Evolutionary conservation across 2,329 filamentous ascomycete genomes (phyloP).

Genomic region (Exophiala viscosa): DNA sequence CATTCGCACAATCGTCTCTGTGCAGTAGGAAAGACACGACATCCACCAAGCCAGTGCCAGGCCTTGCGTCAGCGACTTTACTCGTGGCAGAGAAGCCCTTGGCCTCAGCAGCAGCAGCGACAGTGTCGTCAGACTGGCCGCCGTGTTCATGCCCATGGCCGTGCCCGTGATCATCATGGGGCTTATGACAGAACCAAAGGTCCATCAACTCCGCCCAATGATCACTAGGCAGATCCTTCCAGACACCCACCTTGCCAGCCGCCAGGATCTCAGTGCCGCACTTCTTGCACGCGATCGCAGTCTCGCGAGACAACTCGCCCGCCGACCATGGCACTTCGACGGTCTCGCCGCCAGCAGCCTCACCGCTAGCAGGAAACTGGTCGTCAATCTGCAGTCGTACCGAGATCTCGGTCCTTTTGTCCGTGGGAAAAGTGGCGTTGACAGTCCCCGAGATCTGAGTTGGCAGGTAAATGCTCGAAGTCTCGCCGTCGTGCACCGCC

Average conservation of each 20-base stretch:
- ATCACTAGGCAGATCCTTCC: slow-evolving; percentile 93
- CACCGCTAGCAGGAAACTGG: slow-evolving; percentile 17
- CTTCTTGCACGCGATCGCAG: slow-evolving; percentile 39
- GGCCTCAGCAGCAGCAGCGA: slow-evolving; percentile 49
- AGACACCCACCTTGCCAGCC: slow-evolving; percentile 46
- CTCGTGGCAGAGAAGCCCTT: slow-evolving; percentile 84
- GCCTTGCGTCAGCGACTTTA: slow-evolving; percentile 59
- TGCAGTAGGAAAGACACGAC: slow-evolving; percentile 70
- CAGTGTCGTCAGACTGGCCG: slow-evolving; percentile 14
- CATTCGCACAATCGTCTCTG: slow-evolving; percentile 59
- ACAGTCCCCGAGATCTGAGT: slow-evolving; percentile 43
- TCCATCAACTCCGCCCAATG: slow-evolving; percentile 99
- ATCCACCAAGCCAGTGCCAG: slow-evolving; percentile 74
- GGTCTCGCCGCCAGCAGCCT: slow-evolving; percentile 7
- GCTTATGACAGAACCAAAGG: slow-evolving; percentile 99
- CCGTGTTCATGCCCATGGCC: no score
- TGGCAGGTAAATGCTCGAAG: slow-evolving; percentile 46
- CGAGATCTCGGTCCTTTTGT: slow-evolving; percentile 45
- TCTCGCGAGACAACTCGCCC: slow-evolving; percentile 38
- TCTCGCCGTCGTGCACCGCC: slow-evolving; percentile 45
- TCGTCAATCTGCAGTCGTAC: slow-evolving; percentile 53
- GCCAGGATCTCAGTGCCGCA: slow-evolving; percentile 36
- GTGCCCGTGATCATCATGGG: slow-evolving; percentile 45
- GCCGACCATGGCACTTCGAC: slow-evolving; percentile 28
- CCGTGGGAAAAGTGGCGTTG: slow-evolving; percentile 49